Percentiles rank a stretch among this genome's conserved stretches.
phyloP scores from a whole-genome alignment of 345 rosid species.

The Barbarea vulgaris region DNA sequence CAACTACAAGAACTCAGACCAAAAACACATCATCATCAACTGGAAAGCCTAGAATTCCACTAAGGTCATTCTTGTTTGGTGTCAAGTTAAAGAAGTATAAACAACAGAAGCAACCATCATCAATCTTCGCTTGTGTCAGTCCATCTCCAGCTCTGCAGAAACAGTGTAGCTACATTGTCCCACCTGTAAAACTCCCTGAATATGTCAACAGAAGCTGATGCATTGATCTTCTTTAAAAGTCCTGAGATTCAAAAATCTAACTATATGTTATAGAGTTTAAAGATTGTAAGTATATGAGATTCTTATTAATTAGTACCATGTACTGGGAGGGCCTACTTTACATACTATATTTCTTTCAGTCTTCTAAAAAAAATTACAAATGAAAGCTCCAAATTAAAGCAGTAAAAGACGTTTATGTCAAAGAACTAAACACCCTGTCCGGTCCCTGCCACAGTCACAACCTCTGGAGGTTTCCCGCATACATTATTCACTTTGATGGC shows the following conservation, averaged over 20 bases:
- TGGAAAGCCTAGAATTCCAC: constrained; percentile 57
- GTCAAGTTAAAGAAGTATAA: constrained; percentile 70
- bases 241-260: constrained; percentile 4
- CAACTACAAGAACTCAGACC: constrained; percentile 33
- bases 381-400: constrained; percentile 13
- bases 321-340: constrained; percentile 29
- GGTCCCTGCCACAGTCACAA: constrained; percentile 33
- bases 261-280: constrained; percentile 9
- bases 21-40: constrained; percentile 29
- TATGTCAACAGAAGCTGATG: constrained; percentile 24
- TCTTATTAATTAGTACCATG: constrained; percentile 35
- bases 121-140: constrained; percentile 57
- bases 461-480: constrained; percentile 33
- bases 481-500: constrained; percentile 10
- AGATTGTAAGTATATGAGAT: constrained; percentile 18
- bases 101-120: constrained; percentile 41
- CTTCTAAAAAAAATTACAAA: constrained; percentile 21
- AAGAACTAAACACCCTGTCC: constrained; percentile 38
- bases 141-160: constrained; percentile 53
- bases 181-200: constrained; percentile 28
- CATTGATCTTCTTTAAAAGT: constrained; percentile 1
- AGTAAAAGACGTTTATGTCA: constrained; percentile 6
- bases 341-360: constrained; percentile 24
- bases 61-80: constrained; percentile 85
- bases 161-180: constrained; percentile 48